phyloP scores from a whole-genome alignment of 306 rosid genomes.

The Coriaria nepalensis region DNA sequence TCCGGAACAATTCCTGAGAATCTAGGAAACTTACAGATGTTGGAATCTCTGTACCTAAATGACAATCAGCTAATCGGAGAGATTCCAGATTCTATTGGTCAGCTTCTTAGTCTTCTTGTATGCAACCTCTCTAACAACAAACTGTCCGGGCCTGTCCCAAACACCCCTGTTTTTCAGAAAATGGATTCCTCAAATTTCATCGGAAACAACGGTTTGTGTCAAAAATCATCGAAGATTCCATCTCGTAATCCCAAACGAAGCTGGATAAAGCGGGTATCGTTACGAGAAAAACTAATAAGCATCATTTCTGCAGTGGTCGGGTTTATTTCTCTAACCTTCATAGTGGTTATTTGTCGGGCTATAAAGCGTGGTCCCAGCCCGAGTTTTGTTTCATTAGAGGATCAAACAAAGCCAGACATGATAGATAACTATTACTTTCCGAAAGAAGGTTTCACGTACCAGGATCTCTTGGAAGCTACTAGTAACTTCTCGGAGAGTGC shows the following conservation, averaged over 20 bases:
- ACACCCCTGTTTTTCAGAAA: constrained; percentile 59
- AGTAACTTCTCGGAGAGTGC: constrained; percentile 66
- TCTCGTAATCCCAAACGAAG: constrained; percentile 20
- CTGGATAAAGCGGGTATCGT: constrained; percentile 18
- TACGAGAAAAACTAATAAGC: constrained; percentile 34
- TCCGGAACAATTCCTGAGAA: constrained; percentile 54
- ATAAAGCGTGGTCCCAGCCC: constrained; percentile 35
- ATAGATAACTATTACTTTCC: too few relatives aligned
- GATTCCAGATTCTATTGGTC: constrained; percentile 37
- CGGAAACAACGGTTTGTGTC: constrained; percentile 67
- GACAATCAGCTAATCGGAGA: constrained; percentile 66
- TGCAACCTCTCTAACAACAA: constrained; percentile 70
- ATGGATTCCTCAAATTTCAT: constrained; percentile 40
- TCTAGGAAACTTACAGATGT: constrained; percentile 47
- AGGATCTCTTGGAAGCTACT: too few relatives aligned
- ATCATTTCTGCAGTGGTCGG: constrained; percentile 50
- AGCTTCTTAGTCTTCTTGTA: constrained; percentile 71
- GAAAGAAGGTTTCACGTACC: constrained; percentile 81
- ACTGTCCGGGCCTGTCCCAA: constrained; percentile 65
- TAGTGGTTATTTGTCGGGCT: constrained; percentile 39
- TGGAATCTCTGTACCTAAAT: constrained; percentile 63
- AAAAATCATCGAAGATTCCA: constrained; percentile 37
- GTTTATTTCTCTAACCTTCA: constrained; percentile 43
- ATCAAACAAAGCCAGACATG: constrained; percentile 58
- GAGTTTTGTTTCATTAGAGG: too few relatives aligned